Conservation (phyloP, 805 yeast species). For the Monosporozyma aquatica region DNA sequence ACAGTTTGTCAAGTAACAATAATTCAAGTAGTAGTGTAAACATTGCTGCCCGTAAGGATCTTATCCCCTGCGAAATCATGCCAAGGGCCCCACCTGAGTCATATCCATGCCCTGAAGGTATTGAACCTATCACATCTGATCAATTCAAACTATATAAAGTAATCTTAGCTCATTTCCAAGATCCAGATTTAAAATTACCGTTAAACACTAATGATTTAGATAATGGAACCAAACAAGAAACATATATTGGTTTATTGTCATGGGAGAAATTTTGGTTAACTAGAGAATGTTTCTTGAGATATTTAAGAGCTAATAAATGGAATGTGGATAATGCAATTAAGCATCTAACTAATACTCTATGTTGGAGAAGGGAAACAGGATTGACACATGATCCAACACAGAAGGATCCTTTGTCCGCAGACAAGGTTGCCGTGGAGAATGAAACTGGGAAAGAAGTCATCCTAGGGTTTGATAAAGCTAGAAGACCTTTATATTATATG, state of each 20-base stretch:
- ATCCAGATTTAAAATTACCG: slow-evolving; percentile 15
- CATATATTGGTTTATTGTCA: slow-evolving; percentile 26
- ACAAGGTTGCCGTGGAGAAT: slow-evolving; percentile 39
- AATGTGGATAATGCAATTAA: slow-evolving; percentile 35
- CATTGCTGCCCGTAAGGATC: slow-evolving; percentile 6
- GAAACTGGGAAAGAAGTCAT: slow-evolving; percentile 46
- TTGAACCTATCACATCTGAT: slow-evolving; percentile 13
- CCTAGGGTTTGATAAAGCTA: slow-evolving; percentile 45
- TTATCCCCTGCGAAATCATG: slow-evolving; percentile 18
- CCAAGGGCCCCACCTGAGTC: slow-evolving; percentile 18
- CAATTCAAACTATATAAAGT: slow-evolving; percentile 14
- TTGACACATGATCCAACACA: slow-evolving; percentile 30
- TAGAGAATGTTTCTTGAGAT: slow-evolving; percentile 44
- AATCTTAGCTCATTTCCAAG: slow-evolving; percentile 16
- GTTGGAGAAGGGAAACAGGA: slow-evolving; percentile 51
- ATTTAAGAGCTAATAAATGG: slow-evolving; percentile 47
- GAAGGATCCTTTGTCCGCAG: slow-evolving; percentile 31
- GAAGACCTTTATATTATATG: slow-evolving; percentile 45
- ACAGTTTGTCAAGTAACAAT: slow-evolving; percentile 1
- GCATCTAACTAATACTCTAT: slow-evolving; percentile 38
- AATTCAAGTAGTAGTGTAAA: slow-evolving; percentile 7
- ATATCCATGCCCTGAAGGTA: slow-evolving; percentile 4
- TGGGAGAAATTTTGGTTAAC: slow-evolving; percentile 34
- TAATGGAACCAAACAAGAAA: slow-evolving; percentile 9
- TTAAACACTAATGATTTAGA: slow-evolving; percentile 32